Evolutionary conservation across 768 basidiomycete species (phyloP).

Genomic region (Podaxis sp.): DNA sequence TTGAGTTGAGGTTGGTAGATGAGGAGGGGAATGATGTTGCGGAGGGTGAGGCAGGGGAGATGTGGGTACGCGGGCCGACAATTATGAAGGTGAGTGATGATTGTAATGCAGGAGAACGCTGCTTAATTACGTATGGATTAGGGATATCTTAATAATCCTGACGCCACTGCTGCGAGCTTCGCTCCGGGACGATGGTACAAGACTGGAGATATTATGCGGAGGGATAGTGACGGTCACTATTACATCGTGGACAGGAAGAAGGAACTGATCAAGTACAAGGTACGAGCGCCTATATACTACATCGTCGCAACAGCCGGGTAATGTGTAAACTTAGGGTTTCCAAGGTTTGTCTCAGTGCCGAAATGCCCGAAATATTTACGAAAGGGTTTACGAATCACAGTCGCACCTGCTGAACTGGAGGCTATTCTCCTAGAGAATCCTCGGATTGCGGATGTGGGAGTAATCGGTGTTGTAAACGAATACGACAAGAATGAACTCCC

Average conservation of each 20-base stretch:
- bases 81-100: conserved; percentile 56
- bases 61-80: conserved; percentile 64
- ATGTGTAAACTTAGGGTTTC: conserved; percentile 18
- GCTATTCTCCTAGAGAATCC: conserved; percentile 56
- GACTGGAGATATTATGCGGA: conserved; percentile 65
- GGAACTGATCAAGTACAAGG: conserved; percentile 62
- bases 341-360: conserved; percentile 18
- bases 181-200: conserved; percentile 66
- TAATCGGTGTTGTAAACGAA: conserved; percentile 55
- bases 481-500: conserved; percentile 66
- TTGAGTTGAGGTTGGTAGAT: conserved; percentile 56
- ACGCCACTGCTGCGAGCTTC: conserved; percentile 56
- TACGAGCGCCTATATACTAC: not conserved
- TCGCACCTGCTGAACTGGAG: conserved; percentile 73
- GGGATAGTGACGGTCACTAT: conserved; percentile 59
- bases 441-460: conserved; percentile 60
- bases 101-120: not conserved
- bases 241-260: conserved; percentile 59
- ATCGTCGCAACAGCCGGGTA: not conserved
- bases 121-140: conserved; percentile 14
- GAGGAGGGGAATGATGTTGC: conserved; percentile 36
- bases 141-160: conserved; percentile 62
- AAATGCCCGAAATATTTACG: not conserved
- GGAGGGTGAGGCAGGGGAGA: conserved; percentile 53
- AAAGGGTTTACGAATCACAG: conserved; percentile 20